Evolutionary conservation across 345 rosid species (phyloP), one percentile per base, ranked within the genome.

Genomic region (Brassica juncea): DNA sequence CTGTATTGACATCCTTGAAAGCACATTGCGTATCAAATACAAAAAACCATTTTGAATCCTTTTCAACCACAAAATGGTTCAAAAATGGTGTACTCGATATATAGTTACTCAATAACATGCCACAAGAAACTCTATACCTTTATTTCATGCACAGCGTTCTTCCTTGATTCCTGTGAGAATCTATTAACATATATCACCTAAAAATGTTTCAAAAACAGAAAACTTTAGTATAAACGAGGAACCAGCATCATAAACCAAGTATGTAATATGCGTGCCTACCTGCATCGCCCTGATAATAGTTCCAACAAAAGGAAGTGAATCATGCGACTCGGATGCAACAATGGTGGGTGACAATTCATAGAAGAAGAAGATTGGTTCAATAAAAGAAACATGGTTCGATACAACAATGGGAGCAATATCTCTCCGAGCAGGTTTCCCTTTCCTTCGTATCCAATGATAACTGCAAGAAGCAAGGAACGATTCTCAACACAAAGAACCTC

Each of bases 241-340:
- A 14, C 28, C 11, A 75, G 27, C 34, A 71, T 30, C 61, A 15
- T 10, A 35, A 61, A 62, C 49, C 3, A 1, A 54, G 8, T 14
- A 10, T 8, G 27, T 55, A 37, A 4, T 15, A 2, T 5, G 23
- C 4, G 7, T 61, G 16, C 42, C 12, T 63, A 92, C 99, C 96
- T 95, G 99, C 99, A 95, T 95, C 68, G 99, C 97, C 82, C 99
- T 89, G 80, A 95, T 93, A 32, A 95, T 95, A 74, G 99, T 95
- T 80, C 99, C 98, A 34, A 95, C 99, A 73, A 90, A 86, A 6
- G 99, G 99, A 52, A 93, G 84, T 49, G 96, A 84, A 80, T 95
- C 99, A 80, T 95, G 99, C 9, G 98, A 89, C 78, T 93, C 98
- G 0, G 99, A 84, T 0, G 99, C 97, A 72, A 95, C 99, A 80